phyloP scores from a whole-genome alignment of 1,284 basidiomycete genomes.

The Austroboletus rostrupii region DNA sequence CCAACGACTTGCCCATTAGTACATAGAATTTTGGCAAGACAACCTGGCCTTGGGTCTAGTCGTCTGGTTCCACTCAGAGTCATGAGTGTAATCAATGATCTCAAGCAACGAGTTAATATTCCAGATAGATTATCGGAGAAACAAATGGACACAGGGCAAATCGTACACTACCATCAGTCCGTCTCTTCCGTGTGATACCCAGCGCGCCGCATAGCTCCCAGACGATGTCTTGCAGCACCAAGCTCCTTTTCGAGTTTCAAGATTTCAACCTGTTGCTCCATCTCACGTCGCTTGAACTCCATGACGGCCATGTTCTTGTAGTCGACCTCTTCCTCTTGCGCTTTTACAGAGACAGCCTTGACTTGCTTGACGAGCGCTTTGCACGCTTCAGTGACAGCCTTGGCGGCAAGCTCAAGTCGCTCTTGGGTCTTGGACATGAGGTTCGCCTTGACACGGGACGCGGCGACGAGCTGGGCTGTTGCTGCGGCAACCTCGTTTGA shows the following conservation, averaged over 20 bases:
- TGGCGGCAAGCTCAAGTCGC: conserved; percentile 91
- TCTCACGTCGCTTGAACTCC: conserved; percentile 96
- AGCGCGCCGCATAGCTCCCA: conserved; percentile 88
- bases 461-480: conserved; percentile 97
- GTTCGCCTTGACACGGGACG: conserved; percentile 96
- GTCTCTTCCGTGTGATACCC: conserved; percentile 85
- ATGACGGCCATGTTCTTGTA: conserved; percentile 90
- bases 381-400: conserved; percentile 98
- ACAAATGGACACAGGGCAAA: not conserved
- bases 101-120: conserved; percentile 14
- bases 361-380: conserved; percentile 95
- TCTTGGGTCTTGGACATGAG: conserved; percentile 99
- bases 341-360: conserved; percentile 86
- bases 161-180: conserved; percentile 38
- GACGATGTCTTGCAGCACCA: conserved; percentile 77
- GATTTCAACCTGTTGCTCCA: conserved; percentile 99
- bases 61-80: too few species aligned
- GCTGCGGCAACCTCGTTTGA: conserved; percentile 97
- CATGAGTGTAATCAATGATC: not conserved
- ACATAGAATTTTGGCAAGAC: not conserved
- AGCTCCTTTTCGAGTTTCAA: conserved; percentile 95
- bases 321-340: conserved; percentile 79
- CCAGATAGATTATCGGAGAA: conserved; percentile 22
- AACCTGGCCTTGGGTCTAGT: not conserved
- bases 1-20: too few species aligned